Conservation (phyloP, 2,329 filamentous ascomycete genomes). For the Neofusicoccum kwambonambiense region DNA sequence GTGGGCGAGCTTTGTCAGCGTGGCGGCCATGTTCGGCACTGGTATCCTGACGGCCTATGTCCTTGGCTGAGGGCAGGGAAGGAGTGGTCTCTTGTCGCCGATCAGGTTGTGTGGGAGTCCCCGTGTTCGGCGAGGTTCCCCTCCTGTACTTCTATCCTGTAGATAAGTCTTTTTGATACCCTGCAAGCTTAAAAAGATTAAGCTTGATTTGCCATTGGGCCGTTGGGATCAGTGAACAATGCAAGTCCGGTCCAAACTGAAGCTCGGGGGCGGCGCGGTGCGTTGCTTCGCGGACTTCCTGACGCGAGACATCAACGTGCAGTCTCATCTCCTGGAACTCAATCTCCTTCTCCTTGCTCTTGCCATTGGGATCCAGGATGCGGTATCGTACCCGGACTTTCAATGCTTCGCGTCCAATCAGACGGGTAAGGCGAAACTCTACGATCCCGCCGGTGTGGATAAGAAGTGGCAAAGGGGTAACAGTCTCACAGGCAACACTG, state of each 20-base stretch:
- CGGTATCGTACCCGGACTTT: conserved; percentile 18
- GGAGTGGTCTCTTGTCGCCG: no score
- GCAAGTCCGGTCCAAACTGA: no score
- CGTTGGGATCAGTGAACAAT: no score
- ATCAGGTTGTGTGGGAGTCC: no score
- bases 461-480: background rate
- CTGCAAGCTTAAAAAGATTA: no score
- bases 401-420: conserved; percentile 21
- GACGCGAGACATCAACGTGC: background rate
- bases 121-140: no score
- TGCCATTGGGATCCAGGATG: conserved; percentile 20
- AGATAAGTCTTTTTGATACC: no score
- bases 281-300: background rate
- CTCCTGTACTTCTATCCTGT: no score
- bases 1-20: conserved; percentile 61
- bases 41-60: conserved; percentile 38
- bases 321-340: background rate
- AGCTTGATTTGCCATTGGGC: no score
- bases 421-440: background rate
- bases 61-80: background rate
- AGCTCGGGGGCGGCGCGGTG: background rate
- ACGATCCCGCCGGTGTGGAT: background rate
- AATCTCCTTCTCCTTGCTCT: conserved; percentile 19
- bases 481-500: background rate
- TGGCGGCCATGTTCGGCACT: conserved; percentile 57